Percentiles rank a stretch among this genome's conserved stretches.
Conservation (phyloP, 768 basidiomycete species). For the Mycena belliarum region DNA sequence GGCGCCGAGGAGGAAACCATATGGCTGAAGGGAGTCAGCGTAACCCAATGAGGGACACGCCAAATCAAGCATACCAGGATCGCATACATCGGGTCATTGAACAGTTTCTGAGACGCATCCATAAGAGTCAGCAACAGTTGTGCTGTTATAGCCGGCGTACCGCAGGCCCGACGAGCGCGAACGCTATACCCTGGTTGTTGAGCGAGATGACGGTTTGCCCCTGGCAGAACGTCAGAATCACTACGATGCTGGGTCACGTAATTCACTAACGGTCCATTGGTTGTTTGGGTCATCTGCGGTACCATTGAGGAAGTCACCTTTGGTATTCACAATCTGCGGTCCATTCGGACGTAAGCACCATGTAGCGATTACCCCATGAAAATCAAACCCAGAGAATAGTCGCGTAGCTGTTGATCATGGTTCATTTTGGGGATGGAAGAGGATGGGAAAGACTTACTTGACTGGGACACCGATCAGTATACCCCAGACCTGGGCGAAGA, state of each 20-base stretch:
- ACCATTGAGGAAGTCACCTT: constrained; percentile 24
- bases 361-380: not conserved
- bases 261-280: constrained; percentile 26
- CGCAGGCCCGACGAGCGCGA: constrained; percentile 27
- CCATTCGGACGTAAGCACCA: not conserved
- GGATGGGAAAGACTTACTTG: constrained; percentile 17
- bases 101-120: constrained; percentile 14
- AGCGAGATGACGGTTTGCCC: constrained; percentile 28
- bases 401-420: constrained; percentile 19
- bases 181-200: constrained; percentile 28
- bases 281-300: constrained; percentile 24
- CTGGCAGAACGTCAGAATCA: constrained; percentile 3
- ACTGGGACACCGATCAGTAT: constrained; percentile 27
- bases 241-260: not conserved
- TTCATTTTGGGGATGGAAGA: not conserved
- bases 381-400: constrained; percentile 18
- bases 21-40: constrained; percentile 15
- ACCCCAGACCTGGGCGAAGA: constrained; percentile 28
- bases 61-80: constrained; percentile 19
- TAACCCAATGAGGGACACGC: not conserved
- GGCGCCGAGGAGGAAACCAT: constrained; percentile 28
- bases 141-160: too few species aligned
- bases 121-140: not conserved
- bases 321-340: constrained; percentile 25
- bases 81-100: constrained; percentile 24